Base-by-base conservation (phyloP, 73 alveolate genomes). In the Tetrahymena thermophila region DNA sequence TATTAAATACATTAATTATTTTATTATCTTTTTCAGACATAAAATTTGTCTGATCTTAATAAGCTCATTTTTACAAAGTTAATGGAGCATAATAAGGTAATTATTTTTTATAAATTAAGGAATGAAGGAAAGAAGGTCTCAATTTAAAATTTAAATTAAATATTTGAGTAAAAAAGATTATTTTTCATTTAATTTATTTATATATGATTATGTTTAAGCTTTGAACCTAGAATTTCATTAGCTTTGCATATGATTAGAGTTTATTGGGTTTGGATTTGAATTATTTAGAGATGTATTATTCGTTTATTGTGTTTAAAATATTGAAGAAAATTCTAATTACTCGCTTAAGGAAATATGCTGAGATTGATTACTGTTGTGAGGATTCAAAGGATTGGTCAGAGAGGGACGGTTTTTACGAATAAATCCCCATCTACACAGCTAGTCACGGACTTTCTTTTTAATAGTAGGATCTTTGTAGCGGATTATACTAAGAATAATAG, bases 391-490 rank as follows among this genome's bases (percentile, higher is more conserved):
- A 71, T 71, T 71, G 11, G 89, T 71, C n/a, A 71, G n/a, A 71
- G 89, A 71, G 40, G 89, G 89, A n/a, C 89, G 89, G 35, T 6
- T 71, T 71, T 8, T 71, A 31, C 89, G 89, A 21, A 71, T 71
- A 8, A 71, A 71, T 71, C 89, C 89, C 89, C 89, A 58, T 35
- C 84, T 16, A 35, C 85, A 85, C 31, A 85, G 93, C 37, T 85
- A 35, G 56, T 35, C 40, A 19, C 55, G 38, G 38, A 94, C 85
- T 94, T 85, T 84, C 58, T 94, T 85, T 43, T 95, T 95, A 34
- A 95, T 95, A 21, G 95, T 89, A 17, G 97, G 97, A 58, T 95
- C 97, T 55, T 95, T 43, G 40, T 95, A 95, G 35, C 97, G 93
- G 25, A 95, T 42, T 15, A 95, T 44, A 17, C 95, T 85, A 85